Conservation (phyloP, 169 alveolate species). For the Plasmodium blacklocki region DNA sequence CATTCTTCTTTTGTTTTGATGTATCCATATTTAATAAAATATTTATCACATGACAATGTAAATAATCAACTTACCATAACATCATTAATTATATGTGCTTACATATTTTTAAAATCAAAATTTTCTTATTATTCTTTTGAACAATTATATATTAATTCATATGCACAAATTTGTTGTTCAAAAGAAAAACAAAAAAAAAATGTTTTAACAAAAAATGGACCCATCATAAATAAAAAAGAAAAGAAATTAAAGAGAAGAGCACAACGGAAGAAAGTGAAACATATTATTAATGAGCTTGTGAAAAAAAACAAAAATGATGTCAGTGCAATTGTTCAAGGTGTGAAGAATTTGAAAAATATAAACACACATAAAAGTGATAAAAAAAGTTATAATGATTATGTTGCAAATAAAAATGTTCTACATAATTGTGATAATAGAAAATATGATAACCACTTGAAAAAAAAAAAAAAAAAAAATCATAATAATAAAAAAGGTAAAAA, state of each 20-base stretch:
- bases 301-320: constrained; percentile 9
- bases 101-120: constrained; percentile 27
- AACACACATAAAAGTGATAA: not conserved
- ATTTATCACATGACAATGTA: not conserved
- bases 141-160: constrained; percentile 16
- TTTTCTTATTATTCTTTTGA: constrained; percentile 45
- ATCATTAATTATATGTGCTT: constrained; percentile 26
- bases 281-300: constrained; percentile 15
- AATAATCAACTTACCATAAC: constrained; percentile 27
- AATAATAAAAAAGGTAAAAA: too few relatives aligned
- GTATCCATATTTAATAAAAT: constrained; percentile 27
- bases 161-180: not conserved
- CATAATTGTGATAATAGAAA: not conserved
- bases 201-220: not conserved
- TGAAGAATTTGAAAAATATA: not conserved
- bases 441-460: not conserved
- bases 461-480: not conserved
- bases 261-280: constrained; percentile 22
- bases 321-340: constrained; percentile 14
- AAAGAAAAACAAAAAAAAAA: not conserved
- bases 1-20: constrained; percentile 44
- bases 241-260: not conserved
- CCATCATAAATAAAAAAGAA: not conserved
- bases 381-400: not conserved
- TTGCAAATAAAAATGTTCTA: not conserved